A percentile compares a stretch with the other conserved stretches of the same genome.
Conservation (phyloP, 2,329 filamentous ascomycete genomes). For the Ophiostoma triangulosporum region DNA sequence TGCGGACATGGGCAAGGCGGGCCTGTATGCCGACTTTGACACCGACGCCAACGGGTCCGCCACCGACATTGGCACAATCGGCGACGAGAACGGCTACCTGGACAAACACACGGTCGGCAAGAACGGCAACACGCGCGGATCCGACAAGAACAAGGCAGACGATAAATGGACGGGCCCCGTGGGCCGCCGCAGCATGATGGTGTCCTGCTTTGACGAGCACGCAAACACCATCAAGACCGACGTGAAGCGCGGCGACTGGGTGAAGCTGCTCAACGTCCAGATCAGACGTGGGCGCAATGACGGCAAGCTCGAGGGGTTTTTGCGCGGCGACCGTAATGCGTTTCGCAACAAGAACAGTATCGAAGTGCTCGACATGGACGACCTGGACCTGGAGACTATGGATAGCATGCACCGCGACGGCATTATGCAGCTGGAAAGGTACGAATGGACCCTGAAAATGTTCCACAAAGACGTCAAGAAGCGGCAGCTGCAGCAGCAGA, state of each 20-base stretch:
- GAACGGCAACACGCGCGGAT: no score
- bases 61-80: constrained; percentile 32
- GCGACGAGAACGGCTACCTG: constrained; percentile 36
- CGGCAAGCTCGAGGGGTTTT: constrained; percentile 53
- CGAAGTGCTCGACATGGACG: constrained; percentile 10
- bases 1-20: constrained; percentile 31
- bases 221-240: constrained; percentile 40
- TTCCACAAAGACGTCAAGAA: neutral
- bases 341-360: neutral
- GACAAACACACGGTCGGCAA: constrained; percentile 11
- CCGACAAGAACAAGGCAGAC: constrained; percentile 1
- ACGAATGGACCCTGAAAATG: constrained; percentile 29
- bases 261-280: constrained; percentile 59
- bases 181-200: constrained; percentile 56
- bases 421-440: constrained; percentile 49
- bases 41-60: constrained; percentile 11
- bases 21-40: neutral
- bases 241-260: constrained; percentile 45
- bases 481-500: constrained; percentile 6
- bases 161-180: constrained; percentile 56
- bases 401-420: constrained; percentile 41
- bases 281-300: constrained; percentile 43
- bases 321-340: constrained; percentile 43
- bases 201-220: constrained; percentile 61
- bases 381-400: constrained; percentile 21